phyloP scores from a whole-genome alignment of 495 filamentous ascomycete genomes.

The Chaetomidium leptoderma region DNA sequence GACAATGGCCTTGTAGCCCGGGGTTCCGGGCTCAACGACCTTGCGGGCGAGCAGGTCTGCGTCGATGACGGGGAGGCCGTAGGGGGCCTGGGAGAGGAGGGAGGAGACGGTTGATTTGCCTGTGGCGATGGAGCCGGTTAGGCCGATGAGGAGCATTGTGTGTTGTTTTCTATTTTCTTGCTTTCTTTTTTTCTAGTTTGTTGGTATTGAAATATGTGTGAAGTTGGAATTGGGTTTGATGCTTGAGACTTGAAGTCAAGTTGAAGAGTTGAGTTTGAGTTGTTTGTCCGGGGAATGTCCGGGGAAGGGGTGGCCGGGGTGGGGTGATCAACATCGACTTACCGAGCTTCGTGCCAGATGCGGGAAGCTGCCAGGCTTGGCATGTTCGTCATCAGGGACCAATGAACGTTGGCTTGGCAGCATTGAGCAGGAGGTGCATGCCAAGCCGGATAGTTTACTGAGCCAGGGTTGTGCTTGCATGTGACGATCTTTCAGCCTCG shows the following conservation, averaged over 20 bases:
- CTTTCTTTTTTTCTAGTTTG: too few species aligned
- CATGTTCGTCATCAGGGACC: constrained; percentile 8
- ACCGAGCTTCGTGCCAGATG: constrained; percentile 7
- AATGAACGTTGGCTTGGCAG: not conserved
- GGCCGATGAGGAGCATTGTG: constrained; percentile 87
- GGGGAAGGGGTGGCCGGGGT: not conserved
- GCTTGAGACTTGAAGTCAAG: not conserved
- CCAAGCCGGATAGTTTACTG: not conserved
- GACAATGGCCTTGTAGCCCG: constrained; percentile 75
- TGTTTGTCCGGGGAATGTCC: not conserved
- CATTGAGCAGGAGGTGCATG: not conserved
- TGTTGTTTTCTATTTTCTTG: not conserved
- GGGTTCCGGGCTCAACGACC: constrained; percentile 85
- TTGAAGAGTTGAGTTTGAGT: not conserved
- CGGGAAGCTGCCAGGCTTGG: constrained; percentile 7
- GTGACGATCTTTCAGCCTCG: constrained; percentile 1
- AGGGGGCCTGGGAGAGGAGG: constrained; percentile 71
- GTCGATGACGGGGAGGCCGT: constrained; percentile 90
- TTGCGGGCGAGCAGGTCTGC: constrained; percentile 86
- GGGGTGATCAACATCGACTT: not conserved
- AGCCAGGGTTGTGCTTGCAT: not conserved
- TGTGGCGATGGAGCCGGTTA: constrained; percentile 95
- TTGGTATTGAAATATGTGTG: not conserved
- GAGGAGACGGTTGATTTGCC: constrained; percentile 94
- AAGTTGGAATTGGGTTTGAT: not conserved